These are phyloP conservation scores for Aspergillus sp. DNA, from an alignment of 2,329 filamentous ascomycete species.

Conservation along the genomic window DNA sequence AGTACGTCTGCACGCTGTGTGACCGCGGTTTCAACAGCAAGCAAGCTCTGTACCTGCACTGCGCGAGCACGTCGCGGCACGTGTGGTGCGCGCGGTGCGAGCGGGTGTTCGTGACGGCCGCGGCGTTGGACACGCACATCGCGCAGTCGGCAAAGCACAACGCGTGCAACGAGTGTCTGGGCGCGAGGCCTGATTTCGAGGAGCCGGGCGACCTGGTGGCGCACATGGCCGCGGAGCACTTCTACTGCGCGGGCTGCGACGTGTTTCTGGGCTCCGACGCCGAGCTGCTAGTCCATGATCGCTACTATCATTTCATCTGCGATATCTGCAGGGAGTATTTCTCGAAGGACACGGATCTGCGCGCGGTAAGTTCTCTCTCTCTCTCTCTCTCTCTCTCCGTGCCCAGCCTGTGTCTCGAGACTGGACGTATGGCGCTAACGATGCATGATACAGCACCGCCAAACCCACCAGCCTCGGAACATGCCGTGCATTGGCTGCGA, in stretches of 20 bases:
- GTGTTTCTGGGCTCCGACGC: too few relatives aligned
- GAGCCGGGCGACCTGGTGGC: neutral
- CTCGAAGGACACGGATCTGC: too few relatives aligned
- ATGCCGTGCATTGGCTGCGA: neutral
- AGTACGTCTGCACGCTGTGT: neutral
- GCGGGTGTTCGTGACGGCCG: neutral
- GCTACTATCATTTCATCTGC: too few relatives aligned
- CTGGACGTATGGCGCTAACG: too few relatives aligned
- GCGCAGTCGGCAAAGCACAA: neutral
- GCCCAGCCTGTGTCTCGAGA: too few relatives aligned
- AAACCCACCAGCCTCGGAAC: neutral
- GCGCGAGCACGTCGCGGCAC: neutral
- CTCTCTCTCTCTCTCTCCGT: neutral
- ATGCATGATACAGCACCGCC: neutral
- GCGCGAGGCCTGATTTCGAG: neutral
- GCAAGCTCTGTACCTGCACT: neutral
- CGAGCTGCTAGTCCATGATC: too few relatives aligned
- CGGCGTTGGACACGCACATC: neutral
- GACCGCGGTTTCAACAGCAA: neutral
- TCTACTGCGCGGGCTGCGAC: neutral
- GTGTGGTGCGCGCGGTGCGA: neutral
- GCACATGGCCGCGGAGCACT: neutral
- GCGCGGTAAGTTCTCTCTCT: neutral
- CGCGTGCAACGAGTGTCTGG: neutral
- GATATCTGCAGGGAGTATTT: too few relatives aligned